phyloP scores from a whole-genome alignment of 2,329 filamentous ascomycete genomes.

The Cercospora zeae-maydis region DNA sequence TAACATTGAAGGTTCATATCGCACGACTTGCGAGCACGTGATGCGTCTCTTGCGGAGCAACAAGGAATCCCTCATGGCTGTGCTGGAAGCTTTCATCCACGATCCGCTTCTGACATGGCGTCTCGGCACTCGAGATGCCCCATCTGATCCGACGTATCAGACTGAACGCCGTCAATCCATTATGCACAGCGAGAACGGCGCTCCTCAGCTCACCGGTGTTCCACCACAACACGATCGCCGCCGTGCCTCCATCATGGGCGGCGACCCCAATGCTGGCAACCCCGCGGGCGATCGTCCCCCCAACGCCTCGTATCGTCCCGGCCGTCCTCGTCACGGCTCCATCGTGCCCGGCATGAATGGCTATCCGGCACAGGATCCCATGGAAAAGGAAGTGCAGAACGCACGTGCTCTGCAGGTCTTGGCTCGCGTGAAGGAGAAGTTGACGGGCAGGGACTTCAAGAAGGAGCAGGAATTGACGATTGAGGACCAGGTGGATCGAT shows the following conservation, averaged over 20 bases:
- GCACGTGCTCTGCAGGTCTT: constrained; percentile 88
- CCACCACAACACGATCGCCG: constrained; percentile 24
- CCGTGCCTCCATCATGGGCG: constrained; percentile 34
- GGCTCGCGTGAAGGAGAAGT: constrained; percentile 86
- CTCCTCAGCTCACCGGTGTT: constrained; percentile 2
- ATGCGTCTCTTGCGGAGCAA: constrained; percentile 96
- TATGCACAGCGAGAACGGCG: constrained; percentile 46
- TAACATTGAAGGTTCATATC: constrained; percentile 98
- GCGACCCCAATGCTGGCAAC: constrained; percentile 28
- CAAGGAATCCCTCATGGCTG: constrained; percentile 97
- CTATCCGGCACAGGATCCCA: constrained; percentile 32
- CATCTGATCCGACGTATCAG: constrained; percentile 57
- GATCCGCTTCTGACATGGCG: constrained; percentile 99
- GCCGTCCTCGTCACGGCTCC: constrained; percentile 15
- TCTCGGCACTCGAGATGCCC: constrained; percentile 62
- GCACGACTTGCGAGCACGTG: constrained; percentile 96
- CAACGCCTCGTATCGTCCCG: constrained; percentile 19
- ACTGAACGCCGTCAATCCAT: constrained; percentile 60
- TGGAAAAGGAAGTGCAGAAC: constrained; percentile 76
- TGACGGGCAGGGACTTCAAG: constrained; percentile 91
- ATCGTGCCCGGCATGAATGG: constrained; percentile 34
- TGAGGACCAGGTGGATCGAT: constrained; percentile 84
- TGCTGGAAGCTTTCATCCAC: constrained; percentile 98
- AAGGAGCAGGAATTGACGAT: constrained; percentile 78
- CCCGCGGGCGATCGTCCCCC: constrained; percentile 32